These are phyloP conservation scores for Hymenoscyphus infarciens DNA, from an alignment of 2,329 filamentous ascomycete genomes.

Conservation along the genomic window DNA sequence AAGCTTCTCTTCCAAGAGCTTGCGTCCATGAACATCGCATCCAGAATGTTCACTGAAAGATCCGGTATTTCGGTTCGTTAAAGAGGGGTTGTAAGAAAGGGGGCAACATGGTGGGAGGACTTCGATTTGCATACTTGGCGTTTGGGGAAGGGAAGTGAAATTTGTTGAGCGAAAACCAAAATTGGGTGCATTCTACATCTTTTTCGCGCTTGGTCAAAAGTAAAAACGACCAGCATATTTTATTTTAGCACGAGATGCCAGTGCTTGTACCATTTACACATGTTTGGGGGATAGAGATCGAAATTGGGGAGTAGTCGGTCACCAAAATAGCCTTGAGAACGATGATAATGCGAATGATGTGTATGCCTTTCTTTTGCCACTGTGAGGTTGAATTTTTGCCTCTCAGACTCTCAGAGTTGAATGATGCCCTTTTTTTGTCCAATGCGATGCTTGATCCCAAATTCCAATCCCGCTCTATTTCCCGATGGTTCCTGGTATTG, in stretches of 20 bases:
- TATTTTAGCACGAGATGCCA: slow-evolving; percentile 12
- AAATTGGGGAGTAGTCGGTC: background rate
- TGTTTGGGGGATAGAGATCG: background rate
- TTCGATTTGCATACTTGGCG: slow-evolving; percentile 32
- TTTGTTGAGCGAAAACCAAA: slow-evolving; percentile 13
- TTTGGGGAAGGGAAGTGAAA: slow-evolving; percentile 28
- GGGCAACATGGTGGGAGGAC: slow-evolving; percentile 6
- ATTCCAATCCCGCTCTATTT: background rate
- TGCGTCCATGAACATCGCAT: slow-evolving; percentile 96
- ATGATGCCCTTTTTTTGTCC: background rate
- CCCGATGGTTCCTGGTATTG: background rate
- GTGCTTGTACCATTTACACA: slow-evolving; percentile 20
- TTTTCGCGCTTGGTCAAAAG: slow-evolving; percentile 1
- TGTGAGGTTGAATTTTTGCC: background rate
- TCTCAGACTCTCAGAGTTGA: background rate
- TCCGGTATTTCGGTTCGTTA: slow-evolving; percentile 71
- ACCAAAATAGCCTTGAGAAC: background rate
- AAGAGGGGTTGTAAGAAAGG: slow-evolving; percentile 23
- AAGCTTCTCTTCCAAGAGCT: slow-evolving; percentile 98
- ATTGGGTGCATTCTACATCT: slow-evolving; percentile 18
- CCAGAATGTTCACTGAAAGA: slow-evolving; percentile 90
- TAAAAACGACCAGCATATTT: slow-evolving; percentile 13
- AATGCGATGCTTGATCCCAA: background rate
- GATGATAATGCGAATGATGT: slow-evolving; percentile 10
- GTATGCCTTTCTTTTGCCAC: background rate